These are phyloP conservation scores for Eucalyptus sp. DNA, from an alignment of 345 rosid genomes.

Conservation along the genomic window DNA sequence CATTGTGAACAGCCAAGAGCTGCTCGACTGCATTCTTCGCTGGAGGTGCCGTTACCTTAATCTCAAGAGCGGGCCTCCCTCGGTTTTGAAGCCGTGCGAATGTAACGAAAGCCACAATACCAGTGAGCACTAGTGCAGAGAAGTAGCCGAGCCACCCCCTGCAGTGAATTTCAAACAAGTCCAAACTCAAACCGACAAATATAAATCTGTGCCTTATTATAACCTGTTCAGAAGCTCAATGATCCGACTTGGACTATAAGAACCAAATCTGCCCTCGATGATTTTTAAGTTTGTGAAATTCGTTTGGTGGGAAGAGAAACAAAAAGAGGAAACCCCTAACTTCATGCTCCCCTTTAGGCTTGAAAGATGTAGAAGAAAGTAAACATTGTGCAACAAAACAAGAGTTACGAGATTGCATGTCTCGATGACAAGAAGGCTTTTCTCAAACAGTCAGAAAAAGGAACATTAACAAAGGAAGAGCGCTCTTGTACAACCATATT, in stretches of 20 bases:
- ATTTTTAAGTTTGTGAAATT: not conserved
- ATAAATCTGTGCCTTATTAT: not conserved
- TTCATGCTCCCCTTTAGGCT: not conserved
- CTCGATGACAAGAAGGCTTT: not conserved
- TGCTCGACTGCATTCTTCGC: conserved; percentile 81
- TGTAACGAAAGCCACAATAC: conserved; percentile 43
- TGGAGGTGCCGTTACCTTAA: conserved; percentile 72
- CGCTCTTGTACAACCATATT: not conserved
- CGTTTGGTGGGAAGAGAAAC: not conserved
- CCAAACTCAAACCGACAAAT: not conserved
- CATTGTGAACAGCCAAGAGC: conserved; percentile 83
- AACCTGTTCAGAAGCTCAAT: not conserved
- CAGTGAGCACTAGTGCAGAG: conserved; percentile 19
- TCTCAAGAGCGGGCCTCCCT: conserved; percentile 36
- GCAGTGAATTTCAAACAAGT: not conserved
- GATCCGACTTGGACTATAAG: rapidly evolving
- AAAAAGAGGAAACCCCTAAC: not conserved
- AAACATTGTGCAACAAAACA: not conserved
- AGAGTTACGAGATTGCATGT: not conserved
- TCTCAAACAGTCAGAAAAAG: not conserved
- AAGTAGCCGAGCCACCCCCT: conserved; percentile 74
- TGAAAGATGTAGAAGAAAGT: not conserved
- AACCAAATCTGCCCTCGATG: not conserved
- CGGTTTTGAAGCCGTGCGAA: conserved; percentile 35
- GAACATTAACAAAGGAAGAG: not conserved